A percentile compares a stretch with the other conserved stretches of the same genome.
These are phyloP conservation scores for Ustilago nuda DNA, from an alignment of 1,284 basidiomycete genomes.

Conservation along the genomic window DNA sequence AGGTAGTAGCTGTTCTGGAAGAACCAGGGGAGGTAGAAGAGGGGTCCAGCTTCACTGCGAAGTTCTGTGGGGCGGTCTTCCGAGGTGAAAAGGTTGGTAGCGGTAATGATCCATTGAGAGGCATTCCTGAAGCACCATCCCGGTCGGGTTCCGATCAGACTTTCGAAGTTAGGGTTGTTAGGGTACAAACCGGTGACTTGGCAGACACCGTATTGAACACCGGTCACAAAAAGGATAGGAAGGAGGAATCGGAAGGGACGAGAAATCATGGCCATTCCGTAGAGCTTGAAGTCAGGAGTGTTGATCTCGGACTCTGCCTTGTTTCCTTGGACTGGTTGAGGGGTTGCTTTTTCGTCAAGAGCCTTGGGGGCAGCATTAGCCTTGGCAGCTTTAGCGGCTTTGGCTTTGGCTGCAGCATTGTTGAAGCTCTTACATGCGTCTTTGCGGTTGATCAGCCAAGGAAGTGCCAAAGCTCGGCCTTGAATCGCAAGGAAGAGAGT, in stretches of 20 bases:
- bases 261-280: constrained; percentile 48
- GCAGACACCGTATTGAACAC: constrained; percentile 50
- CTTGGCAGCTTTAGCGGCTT: constrained; percentile 34
- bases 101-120: constrained; percentile 43
- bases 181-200: constrained; percentile 32
- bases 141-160: constrained; percentile 30
- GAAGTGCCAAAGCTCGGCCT: constrained; percentile 35
- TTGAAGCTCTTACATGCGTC: constrained; percentile 32
- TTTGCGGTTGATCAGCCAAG: constrained; percentile 42
- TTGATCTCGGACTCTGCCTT: constrained; percentile 26
- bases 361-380: constrained; percentile 29
- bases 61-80: constrained; percentile 36
- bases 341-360: constrained; percentile 28
- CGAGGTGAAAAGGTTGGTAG: constrained; percentile 44
- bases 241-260: constrained; percentile 51
- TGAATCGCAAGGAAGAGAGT: constrained; percentile 48
- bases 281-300: constrained; percentile 38
- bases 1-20: constrained; percentile 54
- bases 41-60: constrained; percentile 22
- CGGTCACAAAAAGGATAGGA: constrained; percentile 44
- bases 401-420: constrained; percentile 35
- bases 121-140: constrained; percentile 42
- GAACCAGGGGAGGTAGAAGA: constrained; percentile 49
- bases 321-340: constrained; percentile 2
- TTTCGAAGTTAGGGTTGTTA: constrained; percentile 35